These are phyloP conservation scores for Paraphaeosphaeria sporulosa DNA, from an alignment of 2,329 filamentous ascomycete genomes.

Conservation along the genomic window DNA sequence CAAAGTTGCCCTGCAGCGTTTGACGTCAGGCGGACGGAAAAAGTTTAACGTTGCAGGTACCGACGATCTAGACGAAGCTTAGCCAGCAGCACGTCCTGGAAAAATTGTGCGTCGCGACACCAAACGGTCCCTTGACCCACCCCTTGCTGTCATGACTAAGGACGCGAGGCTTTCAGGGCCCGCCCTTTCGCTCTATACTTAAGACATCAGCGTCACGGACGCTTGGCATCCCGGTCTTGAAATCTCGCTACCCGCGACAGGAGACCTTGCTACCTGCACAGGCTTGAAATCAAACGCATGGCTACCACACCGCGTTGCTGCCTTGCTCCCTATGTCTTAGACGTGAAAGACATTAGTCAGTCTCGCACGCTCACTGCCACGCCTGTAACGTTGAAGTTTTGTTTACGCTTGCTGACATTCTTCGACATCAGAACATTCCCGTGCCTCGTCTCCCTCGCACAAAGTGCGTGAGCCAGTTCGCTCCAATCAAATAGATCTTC, in stretches of 20 bases:
- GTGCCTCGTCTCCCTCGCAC: constrained; percentile 45
- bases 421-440: constrained; percentile 46
- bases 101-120: constrained; percentile 42
- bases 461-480: constrained; percentile 27
- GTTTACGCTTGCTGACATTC: constrained; percentile 48
- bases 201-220: constrained; percentile 40
- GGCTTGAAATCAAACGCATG: constrained; percentile 44
- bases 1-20: constrained; percentile 87
- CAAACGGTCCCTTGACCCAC: constrained; percentile 33
- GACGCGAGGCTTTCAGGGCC: constrained; percentile 30
- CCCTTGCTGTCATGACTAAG: constrained; percentile 46
- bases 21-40: constrained; percentile 82
- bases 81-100: constrained; percentile 40
- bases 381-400: constrained; percentile 38
- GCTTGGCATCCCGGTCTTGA: constrained; percentile 37
- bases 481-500: constrained; percentile 45
- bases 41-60: constrained; percentile 83
- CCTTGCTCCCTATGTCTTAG: constrained; percentile 35
- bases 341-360: constrained; percentile 44
- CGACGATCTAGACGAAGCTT: constrained; percentile 62
- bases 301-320: constrained; percentile 42
- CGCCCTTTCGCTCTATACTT: constrained; percentile 41
- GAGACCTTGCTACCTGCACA: constrained; percentile 32
- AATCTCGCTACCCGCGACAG: constrained; percentile 43
- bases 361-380: constrained; percentile 35